These are phyloP conservation scores for Psilocybe mexicana DNA, from an alignment of 1,284 basidiomycete genomes.

Conservation along the genomic window DNA sequence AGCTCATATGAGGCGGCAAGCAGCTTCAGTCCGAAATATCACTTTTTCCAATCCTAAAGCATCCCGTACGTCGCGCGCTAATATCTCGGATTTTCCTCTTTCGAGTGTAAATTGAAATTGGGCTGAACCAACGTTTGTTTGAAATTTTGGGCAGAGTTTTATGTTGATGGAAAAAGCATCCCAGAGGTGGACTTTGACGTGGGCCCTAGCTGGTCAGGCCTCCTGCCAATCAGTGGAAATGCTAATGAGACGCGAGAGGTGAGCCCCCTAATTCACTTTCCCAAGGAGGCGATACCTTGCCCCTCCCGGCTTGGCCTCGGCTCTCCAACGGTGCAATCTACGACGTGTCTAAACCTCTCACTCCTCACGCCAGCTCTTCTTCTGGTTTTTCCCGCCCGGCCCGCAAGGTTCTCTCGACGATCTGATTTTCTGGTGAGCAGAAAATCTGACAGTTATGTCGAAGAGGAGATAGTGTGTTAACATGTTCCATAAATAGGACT, in stretches of 20 bases:
- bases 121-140: neutral
- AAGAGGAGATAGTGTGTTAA: neutral
- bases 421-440: conserved; percentile 65
- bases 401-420: conserved; percentile 71
- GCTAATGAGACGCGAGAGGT: conserved; percentile 69
- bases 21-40: conserved; percentile 50
- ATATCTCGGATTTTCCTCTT: neutral
- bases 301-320: neutral
- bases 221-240: conserved; percentile 66
- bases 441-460: neutral
- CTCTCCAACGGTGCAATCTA: neutral
- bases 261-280: neutral
- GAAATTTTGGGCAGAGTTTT: conserved; percentile 52
- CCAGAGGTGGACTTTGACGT: conserved; percentile 73
- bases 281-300: too few species aligned
- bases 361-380: conserved; percentile 59
- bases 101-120: neutral
- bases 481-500: conserved; percentile 35
- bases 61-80: conserved; percentile 44
- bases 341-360: neutral
- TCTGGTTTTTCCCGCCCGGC: conserved; percentile 86
- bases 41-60: conserved; percentile 71
- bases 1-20: conserved; percentile 20
- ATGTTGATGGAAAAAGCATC: conserved; percentile 65
- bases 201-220: conserved; percentile 74